Evolutionary conservation across 495 filamentous ascomycete species (phyloP), one percentile per base, ranked within the genome.

Genomic region (Lichenothelia convexa): DNA sequence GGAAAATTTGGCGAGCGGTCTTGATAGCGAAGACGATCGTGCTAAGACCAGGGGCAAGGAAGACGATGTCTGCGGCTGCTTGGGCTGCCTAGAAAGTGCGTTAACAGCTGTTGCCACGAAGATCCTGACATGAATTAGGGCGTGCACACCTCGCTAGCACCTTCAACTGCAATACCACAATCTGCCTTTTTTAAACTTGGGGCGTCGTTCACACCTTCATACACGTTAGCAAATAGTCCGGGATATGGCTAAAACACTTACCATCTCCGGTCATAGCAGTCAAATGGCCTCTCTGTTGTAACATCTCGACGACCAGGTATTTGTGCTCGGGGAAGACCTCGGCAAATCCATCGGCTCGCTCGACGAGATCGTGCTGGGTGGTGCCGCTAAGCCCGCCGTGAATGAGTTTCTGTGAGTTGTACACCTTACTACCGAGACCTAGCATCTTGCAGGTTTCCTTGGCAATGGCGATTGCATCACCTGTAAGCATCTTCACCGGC

Each of bases 401-500:
- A 55, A 80, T 77, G 41, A 79, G 68, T 52, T 69, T 69, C 46
- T 76, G 68, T 34, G 75, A 80, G 62, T 80, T 74, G 65, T 79
- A 80, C 46, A 80, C 75, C 62, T 80, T 80, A 50, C 74, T 80
- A 49, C 71, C 70, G 33, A 80, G 67, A 48, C 75, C 75, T 51
- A 80, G 61, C 72, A 80, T 78, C 65, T 78, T 79, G 68, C 75
- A 79, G 49, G 75, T 80, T 61, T 80, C 75, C 61, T 80, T 80
- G 45, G 75, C 75, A 50, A 79, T 80, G 53, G 75, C 75, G 48
- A 80, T 76, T 37, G 75, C 75, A 53, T 80, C 75, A 75, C 75
- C 75, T 61, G 75, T 80, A 49, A 80, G 57, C 75, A 80, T 80
- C 68, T 80, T 80, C 43, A 80, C 75, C 45, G 66, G 70, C 27